Evolutionary conservation across 2,329 filamentous ascomycete species (phyloP), one percentile per base, ranked within the genome.

Genomic region (Fusarium zealandicum): DNA sequence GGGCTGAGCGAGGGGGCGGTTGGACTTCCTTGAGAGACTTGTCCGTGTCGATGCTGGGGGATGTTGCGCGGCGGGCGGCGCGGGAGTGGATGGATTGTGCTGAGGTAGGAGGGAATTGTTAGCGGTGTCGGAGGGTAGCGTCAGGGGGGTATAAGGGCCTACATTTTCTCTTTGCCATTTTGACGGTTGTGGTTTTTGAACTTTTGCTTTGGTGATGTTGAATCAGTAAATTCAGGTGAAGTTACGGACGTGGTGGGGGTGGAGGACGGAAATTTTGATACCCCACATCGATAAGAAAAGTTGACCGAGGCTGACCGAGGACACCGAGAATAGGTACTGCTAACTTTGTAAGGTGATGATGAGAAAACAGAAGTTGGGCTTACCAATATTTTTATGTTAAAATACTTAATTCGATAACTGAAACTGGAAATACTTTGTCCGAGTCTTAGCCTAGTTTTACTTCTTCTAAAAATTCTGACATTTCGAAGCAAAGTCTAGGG

Each of bases 51-150:
- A 90, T 86, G 66, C 85, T 80, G 20, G 89, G 87, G 4, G 88
- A 89, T 13, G 85, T 84, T 39, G 86, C 89, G 61, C 90, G 86
- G 69, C 89, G 84, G 33, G 89, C 88, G 53, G 88, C 89, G 61
- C 90, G 88, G 46, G 90, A 93, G 76, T 88, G 89, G 52, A 85
- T 73, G 5, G 89, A 90, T 32, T 80, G 78, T 48, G 77, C 86
- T 90, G 16, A 14, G 7, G 20, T 4, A 22, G 16, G 16, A 14
- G 7, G 20, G 20, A 22, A 16, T 31, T 37, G 59, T 67, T 38
- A 69, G 59, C 11, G 5, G 7, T 10, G 17, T 4, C 1, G 12
- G 9, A 2, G 16, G 20, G 6, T 6, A 3, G 0, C 22, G 6
- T 11, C 5, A 6, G 7, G 10, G 9, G 3, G 7, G 1, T 10